Evolutionary conservation across 306 rosid species (phyloP), one percentile per base, ranked within the genome.

Genomic region (Malus sieversii): DNA sequence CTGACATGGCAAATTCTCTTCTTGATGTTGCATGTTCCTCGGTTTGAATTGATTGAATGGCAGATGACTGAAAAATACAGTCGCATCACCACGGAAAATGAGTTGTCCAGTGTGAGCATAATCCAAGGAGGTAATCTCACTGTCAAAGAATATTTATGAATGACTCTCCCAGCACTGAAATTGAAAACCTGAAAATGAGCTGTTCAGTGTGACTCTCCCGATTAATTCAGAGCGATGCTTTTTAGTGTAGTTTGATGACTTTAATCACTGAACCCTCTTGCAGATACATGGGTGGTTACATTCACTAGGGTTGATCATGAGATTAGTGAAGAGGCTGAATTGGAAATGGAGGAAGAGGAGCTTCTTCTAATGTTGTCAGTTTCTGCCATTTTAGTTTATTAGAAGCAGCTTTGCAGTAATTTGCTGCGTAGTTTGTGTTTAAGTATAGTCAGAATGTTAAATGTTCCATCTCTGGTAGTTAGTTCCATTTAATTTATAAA

Each of bases 231-330:
- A 29, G 12, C 25, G n/a, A 64, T 12, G 13, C 44, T 64, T 66
- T 70, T 30, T 30, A n/a, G 23, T 73, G 70, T 63, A 25, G 52
- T 58, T 35, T 75, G 73, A 51, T 25, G 27, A 59, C 20, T 32
- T 8, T 80, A 52, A 65, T 77, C 52, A 73, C 74, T 61, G 76
- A 64, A 75, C 67, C 9, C 14, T 40, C 73, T 33, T 82, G 78
- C 81, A 94, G 97, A 82, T 95, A 78, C 97, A 95, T 84, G 98
- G 98, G 40, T 81, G 92, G 84, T 84, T 95, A 83, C 97, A 92
- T 92, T 93, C 92, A 80, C 70, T 90, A 85, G 98, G 98, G 75
- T 95, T 85, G 97, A 90, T 85, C 97, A 95, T 85, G 98, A 95
- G 91, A 74, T 90, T 76, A 90, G 97, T 16, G 97, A 92, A 82